These are phyloP conservation scores for Picea abies DNA, from an alignment of 83 land plant genomes.

Conservation along the genomic window DNA sequence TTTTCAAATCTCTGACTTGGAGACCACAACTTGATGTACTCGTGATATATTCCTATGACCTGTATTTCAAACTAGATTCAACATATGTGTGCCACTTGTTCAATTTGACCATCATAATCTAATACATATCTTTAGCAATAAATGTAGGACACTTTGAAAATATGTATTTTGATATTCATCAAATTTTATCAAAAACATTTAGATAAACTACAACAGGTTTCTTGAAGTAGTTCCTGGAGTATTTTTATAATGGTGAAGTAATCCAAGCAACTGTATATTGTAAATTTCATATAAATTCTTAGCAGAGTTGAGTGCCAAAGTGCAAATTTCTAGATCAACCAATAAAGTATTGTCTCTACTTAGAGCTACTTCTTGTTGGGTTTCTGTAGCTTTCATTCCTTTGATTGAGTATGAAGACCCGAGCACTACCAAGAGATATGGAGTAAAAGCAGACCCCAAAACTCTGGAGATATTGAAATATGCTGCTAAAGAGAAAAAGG, in stretches of 20 bases:
- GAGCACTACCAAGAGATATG: conserved; percentile 46
- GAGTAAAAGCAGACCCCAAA: conserved; percentile 59
- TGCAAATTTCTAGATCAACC: not conserved
- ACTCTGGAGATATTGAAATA: conserved; percentile 38
- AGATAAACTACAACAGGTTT: not conserved
- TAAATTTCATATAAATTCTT: no score
- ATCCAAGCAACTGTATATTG: not conserved
- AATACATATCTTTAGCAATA: no score
- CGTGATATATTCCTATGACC: no score
- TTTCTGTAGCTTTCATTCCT: conserved; percentile 58
- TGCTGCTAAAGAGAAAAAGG: conserved; percentile 58
- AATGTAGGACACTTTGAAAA: no score
- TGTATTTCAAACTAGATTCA: no score
- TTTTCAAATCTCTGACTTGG: not conserved
- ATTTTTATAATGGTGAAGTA: not conserved
- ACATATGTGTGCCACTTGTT: no score
- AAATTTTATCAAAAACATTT: no score
- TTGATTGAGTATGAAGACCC: conserved; percentile 45
- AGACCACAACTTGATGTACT: no score
- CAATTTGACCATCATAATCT: no score
- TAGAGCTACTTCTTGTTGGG: not conserved
- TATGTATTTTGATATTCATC: no score
- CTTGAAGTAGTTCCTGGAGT: not conserved
- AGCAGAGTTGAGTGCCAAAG: no score
- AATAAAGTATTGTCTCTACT: not conserved